Base-by-base conservation (phyloP, 352 stramenopile species). In the Globisporangium radiosum region DNA sequence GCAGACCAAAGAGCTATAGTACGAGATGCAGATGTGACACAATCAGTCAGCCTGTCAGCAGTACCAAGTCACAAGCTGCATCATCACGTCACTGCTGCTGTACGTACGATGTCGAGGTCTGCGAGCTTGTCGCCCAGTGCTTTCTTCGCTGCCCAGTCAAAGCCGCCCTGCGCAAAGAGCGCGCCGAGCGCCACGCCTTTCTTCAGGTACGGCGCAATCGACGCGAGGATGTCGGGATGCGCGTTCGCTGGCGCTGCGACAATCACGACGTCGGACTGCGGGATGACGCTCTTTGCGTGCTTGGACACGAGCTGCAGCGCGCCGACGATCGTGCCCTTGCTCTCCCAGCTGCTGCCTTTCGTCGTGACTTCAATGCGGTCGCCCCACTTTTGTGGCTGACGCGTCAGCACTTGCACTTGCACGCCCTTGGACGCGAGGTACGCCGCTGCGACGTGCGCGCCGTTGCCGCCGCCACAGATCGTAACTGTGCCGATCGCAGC, bases 391-490 rank as follows among this genome's bases (percentile, higher is more conserved):
- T 92, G 72, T 3, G 88, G 85, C 52, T 91, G 85, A 56, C 85
- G 83, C 55, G 85, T 94, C 57, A 94, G 69, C 44, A 94, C 77
- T 54, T 93, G 73, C 60, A 94, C 85, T 19, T 64, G 72, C 49
- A 97, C 74, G 60, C 89, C 89, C 47, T 91, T 93, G 60, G 79
- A 80, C 45, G 87, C 88, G 57, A 97, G 65, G 65, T 96, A 97
- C 19, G 82, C 87, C 19, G 89, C 88, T 51, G 88, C 80, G 37
- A 96, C 90, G 66, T 97, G 89, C 33, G 90, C 90, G 57, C 89
- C 89, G 66, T 97, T 97, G 53, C 90, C 90, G 52, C 90, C 90
- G 58, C 90, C 90, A 65, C 90, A 97, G 68, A 97, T 95, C 55
- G 87, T 94, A 52, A 97, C 86, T 37, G 79, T 78, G 59, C 82